phyloP scores from a whole-genome alignment of 1,284 basidiomycete genomes.

The Calocybe gambosa region DNA sequence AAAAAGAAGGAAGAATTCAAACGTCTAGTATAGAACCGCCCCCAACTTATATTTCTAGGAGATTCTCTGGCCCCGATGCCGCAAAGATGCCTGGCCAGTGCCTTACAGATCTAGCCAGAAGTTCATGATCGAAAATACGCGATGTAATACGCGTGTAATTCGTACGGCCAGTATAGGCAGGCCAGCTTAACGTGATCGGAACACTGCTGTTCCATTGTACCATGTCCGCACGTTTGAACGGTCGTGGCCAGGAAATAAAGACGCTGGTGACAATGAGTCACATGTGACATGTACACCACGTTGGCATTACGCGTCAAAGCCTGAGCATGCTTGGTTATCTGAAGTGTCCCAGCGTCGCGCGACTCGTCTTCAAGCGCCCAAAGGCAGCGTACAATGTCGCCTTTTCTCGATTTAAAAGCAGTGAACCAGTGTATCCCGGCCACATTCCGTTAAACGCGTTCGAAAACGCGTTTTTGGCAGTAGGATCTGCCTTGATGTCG shows the following conservation, averaged over 20 bases:
- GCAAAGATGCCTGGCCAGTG: neutral
- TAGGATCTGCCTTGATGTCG: conserved; percentile 82
- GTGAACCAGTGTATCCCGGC: conserved; percentile 56
- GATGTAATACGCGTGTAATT: conserved; percentile 1
- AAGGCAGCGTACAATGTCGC: neutral
- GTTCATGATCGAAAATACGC: conserved; percentile 4
- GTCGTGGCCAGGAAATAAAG: conserved; percentile 1
- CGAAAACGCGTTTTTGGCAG: conserved; percentile 81
- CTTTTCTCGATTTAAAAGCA: conserved; percentile 17
- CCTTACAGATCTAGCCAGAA: neutral
- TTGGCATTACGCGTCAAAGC: neutral
- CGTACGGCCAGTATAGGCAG: neutral
- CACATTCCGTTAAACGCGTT: conserved; percentile 80
- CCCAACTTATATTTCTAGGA: neutral
- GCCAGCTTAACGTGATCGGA: conserved; percentile 4
- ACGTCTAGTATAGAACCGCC: neutral
- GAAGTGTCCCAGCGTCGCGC: neutral
- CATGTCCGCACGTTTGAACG: neutral
- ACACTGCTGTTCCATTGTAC: conserved; percentile 4
- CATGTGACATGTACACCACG: neutral
- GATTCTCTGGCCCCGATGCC: neutral
- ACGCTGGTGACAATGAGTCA: neutral
- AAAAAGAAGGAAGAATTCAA: neutral
- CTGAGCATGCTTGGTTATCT: conserved; percentile 1
- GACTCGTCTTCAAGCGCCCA: neutral